Conservation (phyloP, 805 yeast species). For the Cyberlindnera euphorbiae region DNA sequence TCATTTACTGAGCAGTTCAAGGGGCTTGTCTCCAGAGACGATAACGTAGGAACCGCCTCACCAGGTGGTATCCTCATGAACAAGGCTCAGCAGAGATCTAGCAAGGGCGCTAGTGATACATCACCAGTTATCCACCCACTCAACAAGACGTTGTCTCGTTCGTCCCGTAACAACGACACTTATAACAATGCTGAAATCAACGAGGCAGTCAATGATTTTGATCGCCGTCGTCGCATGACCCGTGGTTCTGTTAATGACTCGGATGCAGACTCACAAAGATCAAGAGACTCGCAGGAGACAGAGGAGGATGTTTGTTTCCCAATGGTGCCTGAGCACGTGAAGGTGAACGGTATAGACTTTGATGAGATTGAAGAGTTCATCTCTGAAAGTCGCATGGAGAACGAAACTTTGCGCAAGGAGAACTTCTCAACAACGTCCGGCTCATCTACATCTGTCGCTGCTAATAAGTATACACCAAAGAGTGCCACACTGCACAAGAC, state of each 20-base stretch:
- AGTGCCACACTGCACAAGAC: slow-evolving; percentile 1
- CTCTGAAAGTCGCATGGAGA: slow-evolving; percentile 51
- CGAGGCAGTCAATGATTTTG: slow-evolving; percentile 30
- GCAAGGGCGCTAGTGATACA: slow-evolving; percentile 17
- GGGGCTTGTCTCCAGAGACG: slow-evolving; percentile 31
- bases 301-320: slow-evolving; percentile 99
- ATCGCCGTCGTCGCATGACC: slow-evolving; percentile 30
- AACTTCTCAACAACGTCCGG: slow-evolving; percentile 27
- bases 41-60: slow-evolving; percentile 7
- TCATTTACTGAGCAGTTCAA: slow-evolving; percentile 39
- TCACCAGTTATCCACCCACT: slow-evolving; percentile 24
- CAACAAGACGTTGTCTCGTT: slow-evolving; percentile 17
- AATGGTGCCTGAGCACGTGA: slow-evolving; percentile 62
- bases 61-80: slow-evolving; percentile 29
- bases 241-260: slow-evolving; percentile 43
- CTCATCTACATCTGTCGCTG: slow-evolving; percentile 41
- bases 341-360: slow-evolving; percentile 79
- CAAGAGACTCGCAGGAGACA: slow-evolving; percentile 80
- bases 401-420: slow-evolving; percentile 28
- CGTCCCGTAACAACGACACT: slow-evolving; percentile 13
- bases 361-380: slow-evolving; percentile 85
- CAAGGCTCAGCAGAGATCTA: slow-evolving; percentile 21
- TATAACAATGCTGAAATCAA: slow-evolving; percentile 27
- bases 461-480: slow-evolving; percentile 57
- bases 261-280: slow-evolving; percentile 68